These are phyloP conservation scores for Phallus indusiatus DNA, from an alignment of 768 basidiomycete species.

Conservation along the genomic window DNA sequence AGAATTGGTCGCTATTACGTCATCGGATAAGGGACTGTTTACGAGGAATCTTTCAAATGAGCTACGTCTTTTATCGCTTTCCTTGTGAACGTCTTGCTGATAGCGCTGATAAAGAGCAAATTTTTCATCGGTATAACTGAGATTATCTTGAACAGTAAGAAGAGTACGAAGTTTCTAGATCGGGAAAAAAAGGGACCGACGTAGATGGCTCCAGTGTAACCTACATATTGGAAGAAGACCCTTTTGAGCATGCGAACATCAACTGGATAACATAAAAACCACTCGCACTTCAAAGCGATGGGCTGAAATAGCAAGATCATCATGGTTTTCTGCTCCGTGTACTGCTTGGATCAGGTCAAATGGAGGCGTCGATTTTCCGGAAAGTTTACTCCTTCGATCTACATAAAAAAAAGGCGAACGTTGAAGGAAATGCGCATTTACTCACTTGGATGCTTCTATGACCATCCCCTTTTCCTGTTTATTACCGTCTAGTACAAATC, in stretches of 20 bases:
- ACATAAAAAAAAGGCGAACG: background rate
- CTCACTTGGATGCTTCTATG: conserved; percentile 12
- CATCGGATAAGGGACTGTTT: conserved; percentile 63
- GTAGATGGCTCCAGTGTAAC: conserved; percentile 67
- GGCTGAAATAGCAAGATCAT: conserved; percentile 17
- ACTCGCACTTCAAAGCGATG: conserved; percentile 53
- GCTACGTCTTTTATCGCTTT: conserved; percentile 37
- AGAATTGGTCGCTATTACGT: too few relatives aligned
- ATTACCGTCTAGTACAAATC: conserved; percentile 44
- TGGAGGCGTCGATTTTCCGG: conserved; percentile 15
- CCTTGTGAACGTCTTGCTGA: conserved; percentile 70
- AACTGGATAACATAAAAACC: background rate
- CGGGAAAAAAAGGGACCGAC: conserved; percentile 25
- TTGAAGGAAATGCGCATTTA: background rate
- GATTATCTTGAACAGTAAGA: background rate
- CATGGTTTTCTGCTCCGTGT: conserved; percentile 43
- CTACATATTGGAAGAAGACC: conserved; percentile 35
- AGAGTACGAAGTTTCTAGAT: too few relatives aligned
- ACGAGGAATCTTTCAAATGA: conserved; percentile 73
- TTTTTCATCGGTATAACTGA: conserved; percentile 54
- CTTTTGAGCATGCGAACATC: background rate
- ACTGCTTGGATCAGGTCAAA: conserved; percentile 41
- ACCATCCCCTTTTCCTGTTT: conserved; percentile 24
- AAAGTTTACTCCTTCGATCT: conserved; percentile 12
- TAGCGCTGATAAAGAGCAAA: conserved; percentile 70